Conservation (phyloP, 2,329 filamentous ascomycete species). For the Cladosporium sp. region DNA sequence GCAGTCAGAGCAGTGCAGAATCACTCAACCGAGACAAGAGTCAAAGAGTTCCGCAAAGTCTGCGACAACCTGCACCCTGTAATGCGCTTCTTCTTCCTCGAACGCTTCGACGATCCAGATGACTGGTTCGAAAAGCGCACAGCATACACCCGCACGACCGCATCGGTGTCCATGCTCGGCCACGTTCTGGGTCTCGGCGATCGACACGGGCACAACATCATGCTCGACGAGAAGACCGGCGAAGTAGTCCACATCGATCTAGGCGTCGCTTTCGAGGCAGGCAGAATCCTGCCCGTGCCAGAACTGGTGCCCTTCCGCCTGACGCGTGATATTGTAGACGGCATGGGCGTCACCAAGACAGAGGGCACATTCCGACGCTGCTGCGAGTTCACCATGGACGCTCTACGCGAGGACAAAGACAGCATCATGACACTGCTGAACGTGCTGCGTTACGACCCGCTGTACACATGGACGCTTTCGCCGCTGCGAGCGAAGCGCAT, state of each 20-base stretch:
- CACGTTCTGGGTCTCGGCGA: constrained; percentile 87
- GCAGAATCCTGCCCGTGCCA: constrained; percentile 88
- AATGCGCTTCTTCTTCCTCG: constrained; percentile 96
- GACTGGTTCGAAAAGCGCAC: constrained; percentile 90
- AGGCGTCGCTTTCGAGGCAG: constrained; percentile 94
- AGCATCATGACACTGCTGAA: constrained; percentile 99
- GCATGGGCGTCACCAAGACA: constrained; percentile 91
- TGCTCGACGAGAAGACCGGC: constrained; percentile 82
- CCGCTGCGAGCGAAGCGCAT: constrained; percentile 62
- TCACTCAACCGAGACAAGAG: constrained; percentile 65
- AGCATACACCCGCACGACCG: constrained; percentile 89
- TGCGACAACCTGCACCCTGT: constrained; percentile 84
- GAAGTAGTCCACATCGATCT: constrained; percentile 97
- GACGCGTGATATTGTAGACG: constrained; percentile 91
- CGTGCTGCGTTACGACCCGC: constrained; percentile 93
- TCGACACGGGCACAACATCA: constrained; percentile 93
- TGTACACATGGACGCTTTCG: constrained; percentile 93
- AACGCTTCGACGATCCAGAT: constrained; percentile 87
- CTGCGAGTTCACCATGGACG: constrained; percentile 95
- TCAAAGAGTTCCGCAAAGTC: constrained; percentile 73
- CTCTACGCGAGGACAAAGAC: constrained; percentile 89
- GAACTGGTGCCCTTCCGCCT: constrained; percentile 95
- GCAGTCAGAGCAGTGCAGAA: constrained; percentile 69
- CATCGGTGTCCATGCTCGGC: constrained; percentile 91
- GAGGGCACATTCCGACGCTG: constrained; percentile 97